Conservation (phyloP, 345 rosid species). For the Limnanthes douglasii region DNA sequence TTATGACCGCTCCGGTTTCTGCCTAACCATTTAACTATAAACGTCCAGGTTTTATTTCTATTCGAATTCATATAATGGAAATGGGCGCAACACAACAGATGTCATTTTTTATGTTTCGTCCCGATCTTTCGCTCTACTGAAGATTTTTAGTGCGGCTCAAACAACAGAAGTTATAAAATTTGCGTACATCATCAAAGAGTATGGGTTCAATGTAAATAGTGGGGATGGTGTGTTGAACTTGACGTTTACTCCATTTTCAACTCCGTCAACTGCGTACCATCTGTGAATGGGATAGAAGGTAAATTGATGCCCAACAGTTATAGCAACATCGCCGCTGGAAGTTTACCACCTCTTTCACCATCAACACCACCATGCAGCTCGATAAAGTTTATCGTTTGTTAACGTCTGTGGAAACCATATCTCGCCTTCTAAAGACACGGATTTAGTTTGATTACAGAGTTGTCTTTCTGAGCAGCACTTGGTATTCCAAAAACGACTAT, state of each 20-base stretch:
- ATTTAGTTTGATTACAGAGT: constrained; percentile 62
- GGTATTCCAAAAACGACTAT: constrained; percentile 39
- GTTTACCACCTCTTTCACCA: constrained; percentile 8
- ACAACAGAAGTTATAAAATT: constrained; percentile 53
- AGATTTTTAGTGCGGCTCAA: constrained; percentile 76
- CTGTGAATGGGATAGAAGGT: constrained; percentile 90
- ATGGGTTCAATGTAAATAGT: constrained; percentile 36
- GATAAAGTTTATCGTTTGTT: constrained; percentile 67
- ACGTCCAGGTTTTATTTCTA: constrained; percentile 79
- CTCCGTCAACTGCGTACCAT: constrained; percentile 33
- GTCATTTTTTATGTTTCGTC: constrained; percentile 51
- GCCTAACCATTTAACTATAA: constrained; percentile 47
- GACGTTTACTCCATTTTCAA: constrained; percentile 48
- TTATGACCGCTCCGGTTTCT: constrained; percentile 66
- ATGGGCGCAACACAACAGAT: constrained; percentile 33
- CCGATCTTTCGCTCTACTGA: constrained; percentile 58
- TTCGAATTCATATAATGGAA: constrained; percentile 41
- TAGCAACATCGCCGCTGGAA: constrained; percentile 28
- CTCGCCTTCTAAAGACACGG: constrained; percentile 72
- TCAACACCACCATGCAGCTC: constrained; percentile 60
- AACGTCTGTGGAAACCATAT: constrained; percentile 85
- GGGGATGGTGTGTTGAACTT: constrained; percentile 36
- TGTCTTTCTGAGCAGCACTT: constrained; percentile 45
- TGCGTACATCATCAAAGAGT: constrained; percentile 64
- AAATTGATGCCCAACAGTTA: constrained; percentile 85